phyloP scores from a whole-genome alignment of 2,329 filamentous ascomycete genomes.

The Epichloe typhina region DNA sequence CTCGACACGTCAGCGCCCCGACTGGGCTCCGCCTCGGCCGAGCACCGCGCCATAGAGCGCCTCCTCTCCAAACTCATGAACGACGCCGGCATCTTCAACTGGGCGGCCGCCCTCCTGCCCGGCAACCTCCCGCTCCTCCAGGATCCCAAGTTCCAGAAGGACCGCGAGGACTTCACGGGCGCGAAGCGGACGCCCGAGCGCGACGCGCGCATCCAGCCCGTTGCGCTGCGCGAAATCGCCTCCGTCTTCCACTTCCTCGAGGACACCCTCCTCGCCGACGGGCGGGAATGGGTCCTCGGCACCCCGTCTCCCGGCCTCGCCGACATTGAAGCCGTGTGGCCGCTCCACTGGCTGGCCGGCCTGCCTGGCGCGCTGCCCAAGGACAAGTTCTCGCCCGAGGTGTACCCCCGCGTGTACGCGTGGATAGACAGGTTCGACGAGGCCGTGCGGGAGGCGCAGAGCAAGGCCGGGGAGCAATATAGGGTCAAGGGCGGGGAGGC shows the following conservation, averaged over 20 bases:
- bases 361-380: conserved; percentile 42
- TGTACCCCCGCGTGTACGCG: conserved; percentile 43
- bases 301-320: conserved; percentile 40
- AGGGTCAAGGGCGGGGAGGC: conserved; percentile 42
- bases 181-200: conserved; percentile 12
- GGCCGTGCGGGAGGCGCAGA: conserved; percentile 29
- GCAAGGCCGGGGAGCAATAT: conserved; percentile 19
- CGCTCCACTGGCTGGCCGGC: conserved; percentile 49
- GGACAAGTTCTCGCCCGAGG: conserved; percentile 34
- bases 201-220: conserved; percentile 26
- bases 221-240: conserved; percentile 42
- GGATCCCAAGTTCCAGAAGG: conserved; percentile 45
- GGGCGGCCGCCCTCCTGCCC: conserved; percentile 43
- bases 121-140: conserved; percentile 36
- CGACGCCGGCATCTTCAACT: conserved; percentile 43
- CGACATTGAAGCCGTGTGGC: conserved; percentile 59
- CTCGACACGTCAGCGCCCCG: conserved; percentile 32
- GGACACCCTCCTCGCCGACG: conserved; percentile 48
- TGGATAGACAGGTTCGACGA: conserved; percentile 51
- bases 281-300: conserved; percentile 49
- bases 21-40: conserved; percentile 22
- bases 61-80: conserved; percentile 43
- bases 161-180: conserved; percentile 32
- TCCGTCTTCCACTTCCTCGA: conserved; percentile 46
- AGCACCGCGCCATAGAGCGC: conserved; percentile 34